Base-by-base conservation (phyloP, 2,329 filamentous ascomycete species). In the Verticillium zaregamsianum region DNA sequence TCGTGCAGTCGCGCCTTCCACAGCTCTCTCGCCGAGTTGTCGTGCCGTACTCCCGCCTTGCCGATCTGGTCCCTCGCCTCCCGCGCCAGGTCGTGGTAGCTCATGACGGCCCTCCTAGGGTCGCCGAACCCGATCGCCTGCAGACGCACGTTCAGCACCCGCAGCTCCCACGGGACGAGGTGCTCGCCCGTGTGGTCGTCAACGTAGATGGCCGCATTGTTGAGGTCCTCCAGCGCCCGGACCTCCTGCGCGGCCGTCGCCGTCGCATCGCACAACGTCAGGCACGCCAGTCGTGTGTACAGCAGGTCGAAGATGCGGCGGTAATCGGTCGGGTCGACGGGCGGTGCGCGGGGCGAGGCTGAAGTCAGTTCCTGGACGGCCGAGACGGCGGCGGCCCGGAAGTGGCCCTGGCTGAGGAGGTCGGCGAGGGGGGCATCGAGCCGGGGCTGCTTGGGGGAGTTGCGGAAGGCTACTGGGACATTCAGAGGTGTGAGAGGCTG, bases 71-170 rank as follows among this genome's bases (percentile, higher is more conserved):
- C 78, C 20, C 93, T 82, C 2, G 91, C 92, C 73, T 96, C 92
- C 9, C 90, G 78, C 0, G 89, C 93, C 2, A 98, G 82, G 65
- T 97, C 93, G 72, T 97, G 96, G 72, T 96, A 92, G 55, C 90
- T 91, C 82, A 95, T 94, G 62, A 99, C 89, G 3, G 91, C 90
- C 64, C 93, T 84, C 5, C 94, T 84, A 58, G 89, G 86, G 74
- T 99, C 95, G 4, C 89, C 89, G 66, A 95, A 96, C 1, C 92
- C 92, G 55, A 97, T 84, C 0, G 91, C 92, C 67, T 96, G 92
- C 23, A 98, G 82, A 1, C 93, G 85, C 9, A 97, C 90, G 7
- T 90, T 88, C 17, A 98, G 82, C 3, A 97, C 84, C 7, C 95
- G 86, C 59, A 99, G 82, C 52, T 90, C 85, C 93, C 95, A 99